A percentile compares a stretch with the other conserved stretches of the same genome.
These are phyloP conservation scores for Chimonanthus salicifolius DNA, from an alignment of 164 flowering plant species.

Conservation along the genomic window DNA sequence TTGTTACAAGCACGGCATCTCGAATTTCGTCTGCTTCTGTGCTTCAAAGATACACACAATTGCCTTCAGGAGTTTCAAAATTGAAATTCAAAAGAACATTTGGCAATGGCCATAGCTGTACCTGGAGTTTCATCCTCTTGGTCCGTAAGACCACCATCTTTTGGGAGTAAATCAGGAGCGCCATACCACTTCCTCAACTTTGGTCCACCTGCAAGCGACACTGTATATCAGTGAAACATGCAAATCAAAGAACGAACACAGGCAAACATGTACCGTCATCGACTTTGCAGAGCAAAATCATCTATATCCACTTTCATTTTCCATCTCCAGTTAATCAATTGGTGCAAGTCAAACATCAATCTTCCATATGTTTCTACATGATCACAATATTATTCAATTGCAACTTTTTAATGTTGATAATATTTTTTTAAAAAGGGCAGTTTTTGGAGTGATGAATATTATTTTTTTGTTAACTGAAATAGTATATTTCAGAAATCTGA, in stretches of 20 bases:
- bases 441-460: too few relatives aligned
- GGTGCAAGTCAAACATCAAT: neutral
- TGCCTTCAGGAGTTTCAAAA: constrained; percentile 1
- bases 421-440: too few relatives aligned
- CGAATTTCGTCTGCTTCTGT: constrained; percentile 56
- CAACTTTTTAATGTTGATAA: too few relatives aligned
- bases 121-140: constrained; percentile 55
- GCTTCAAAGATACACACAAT: constrained; percentile 10
- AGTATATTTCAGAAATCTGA: too few relatives aligned
- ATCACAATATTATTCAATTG: too few relatives aligned
- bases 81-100: constrained; percentile 3
- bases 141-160: constrained; percentile 46
- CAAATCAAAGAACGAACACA: neutral
- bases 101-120: constrained; percentile 4
- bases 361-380: neutral
- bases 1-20: constrained; percentile 83
- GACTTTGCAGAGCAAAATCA: neutral
- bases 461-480: too few relatives aligned
- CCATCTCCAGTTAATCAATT: neutral
- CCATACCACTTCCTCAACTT: constrained; percentile 98
- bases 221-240: neutral
- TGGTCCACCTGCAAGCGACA: constrained; percentile 65
- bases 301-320: neutral
- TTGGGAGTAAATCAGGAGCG: constrained; percentile 68
- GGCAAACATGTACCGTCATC: neutral